Evolutionary conservation across 2,329 filamentous ascomycete genomes (phyloP).

Genomic region (Triangularia verruculosa): DNA sequence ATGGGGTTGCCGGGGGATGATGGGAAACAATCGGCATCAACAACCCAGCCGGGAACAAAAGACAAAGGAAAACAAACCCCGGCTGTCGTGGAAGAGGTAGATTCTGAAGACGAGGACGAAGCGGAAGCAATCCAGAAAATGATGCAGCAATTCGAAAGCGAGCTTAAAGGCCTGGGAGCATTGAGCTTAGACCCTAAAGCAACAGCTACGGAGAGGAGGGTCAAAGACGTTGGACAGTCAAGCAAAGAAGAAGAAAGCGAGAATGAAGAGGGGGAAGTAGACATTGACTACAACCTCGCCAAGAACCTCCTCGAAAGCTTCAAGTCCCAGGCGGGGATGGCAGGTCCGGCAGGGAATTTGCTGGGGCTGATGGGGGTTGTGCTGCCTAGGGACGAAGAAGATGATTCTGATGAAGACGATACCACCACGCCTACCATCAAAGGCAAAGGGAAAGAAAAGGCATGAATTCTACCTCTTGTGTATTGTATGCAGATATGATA

Average conservation of each 20-base stretch:
- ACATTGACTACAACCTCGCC: constrained; percentile 82
- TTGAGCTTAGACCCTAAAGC: constrained; percentile 50
- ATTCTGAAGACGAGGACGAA: constrained; percentile 54
- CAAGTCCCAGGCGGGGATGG: constrained; percentile 80
- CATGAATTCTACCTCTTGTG: background rate
- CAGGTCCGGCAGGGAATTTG: constrained; percentile 84
- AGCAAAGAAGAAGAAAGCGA: constrained; percentile 31
- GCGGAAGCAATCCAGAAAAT: constrained; percentile 62
- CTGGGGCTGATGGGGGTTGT: constrained; percentile 81
- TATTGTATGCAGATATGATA: background rate
- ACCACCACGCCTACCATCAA: background rate
- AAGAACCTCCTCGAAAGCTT: constrained; percentile 91
- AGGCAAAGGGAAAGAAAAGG: background rate
- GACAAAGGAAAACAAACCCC: constrained; percentile 11
- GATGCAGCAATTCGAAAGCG: constrained; percentile 67
- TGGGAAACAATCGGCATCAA: background rate
- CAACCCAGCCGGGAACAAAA: background rate
- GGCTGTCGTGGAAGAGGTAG: constrained; percentile 32
- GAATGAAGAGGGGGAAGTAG: constrained; percentile 57
- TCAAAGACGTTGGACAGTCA: constrained; percentile 17
- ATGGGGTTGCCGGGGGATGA: constrained; percentile 60
- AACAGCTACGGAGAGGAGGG: constrained; percentile 28
- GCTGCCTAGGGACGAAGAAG: constrained; percentile 74
- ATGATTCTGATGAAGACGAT: constrained; percentile 35
- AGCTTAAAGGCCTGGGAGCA: constrained; percentile 67